A percentile compares a stretch with the other conserved stretches of the same genome.
phyloP scores from a whole-genome alignment of 768 basidiomycete species.

The Daedaleopsis sinensis region DNA sequence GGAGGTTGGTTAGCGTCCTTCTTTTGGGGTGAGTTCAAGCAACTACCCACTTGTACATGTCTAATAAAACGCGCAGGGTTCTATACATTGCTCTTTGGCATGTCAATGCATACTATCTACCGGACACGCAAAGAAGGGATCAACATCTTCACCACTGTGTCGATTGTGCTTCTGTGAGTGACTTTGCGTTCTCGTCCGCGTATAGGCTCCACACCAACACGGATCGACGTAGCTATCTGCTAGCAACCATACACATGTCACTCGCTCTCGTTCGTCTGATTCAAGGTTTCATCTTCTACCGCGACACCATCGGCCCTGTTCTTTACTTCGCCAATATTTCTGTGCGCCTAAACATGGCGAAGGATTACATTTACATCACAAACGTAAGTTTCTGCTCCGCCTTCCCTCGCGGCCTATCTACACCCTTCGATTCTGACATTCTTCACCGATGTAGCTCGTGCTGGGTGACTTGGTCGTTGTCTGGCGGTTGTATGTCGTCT shows the following conservation, averaged over 20 bases:
- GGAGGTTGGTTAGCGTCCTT: conserved; percentile 6
- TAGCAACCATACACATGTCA: conserved; percentile 15
- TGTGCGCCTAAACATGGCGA: conserved; percentile 13
- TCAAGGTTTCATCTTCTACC: conserved; percentile 12
- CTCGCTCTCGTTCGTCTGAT: conserved; percentile 16
- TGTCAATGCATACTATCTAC: background rate
- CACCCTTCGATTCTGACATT: no score
- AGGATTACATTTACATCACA: conserved; percentile 19
- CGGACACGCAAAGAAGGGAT: background rate
- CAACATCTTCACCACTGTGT: background rate
- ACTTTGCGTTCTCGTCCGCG: background rate
- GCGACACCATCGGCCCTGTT: conserved; percentile 8
- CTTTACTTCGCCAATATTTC: conserved; percentile 15
- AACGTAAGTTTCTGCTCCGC: conserved; percentile 5
- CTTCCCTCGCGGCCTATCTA: no score
- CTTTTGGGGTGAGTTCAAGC: conserved; percentile 1
- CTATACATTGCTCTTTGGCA: background rate
- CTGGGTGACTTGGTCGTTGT: conserved; percentile 13
- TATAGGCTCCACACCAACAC: no score
- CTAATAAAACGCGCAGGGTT: background rate
- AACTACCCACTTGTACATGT: no score
- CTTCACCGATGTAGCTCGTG: background rate
- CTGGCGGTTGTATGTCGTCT: conserved; percentile 14
- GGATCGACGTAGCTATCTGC: background rate
- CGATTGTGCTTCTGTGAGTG: background rate